Percentiles rank a stretch among this genome's conserved stretches.
These are phyloP conservation scores for Leishmania major DNA, from an alignment of 208 protist species.

Conservation along the genomic window DNA sequence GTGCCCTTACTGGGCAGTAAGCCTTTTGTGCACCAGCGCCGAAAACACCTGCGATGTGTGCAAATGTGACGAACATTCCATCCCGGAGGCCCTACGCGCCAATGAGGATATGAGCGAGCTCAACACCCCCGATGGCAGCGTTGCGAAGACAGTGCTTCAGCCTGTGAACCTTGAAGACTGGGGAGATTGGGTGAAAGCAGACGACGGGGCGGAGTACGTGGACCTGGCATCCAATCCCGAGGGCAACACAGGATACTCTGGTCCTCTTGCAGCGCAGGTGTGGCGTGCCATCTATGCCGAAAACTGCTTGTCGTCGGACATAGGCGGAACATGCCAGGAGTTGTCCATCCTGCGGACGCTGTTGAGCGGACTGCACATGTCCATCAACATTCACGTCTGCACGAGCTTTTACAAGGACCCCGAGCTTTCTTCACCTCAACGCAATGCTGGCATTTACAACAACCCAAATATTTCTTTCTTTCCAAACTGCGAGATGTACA, in stretches of 20 bases:
- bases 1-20: constrained; percentile 90
- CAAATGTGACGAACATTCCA: constrained; percentile 72
- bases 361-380: constrained; percentile 89
- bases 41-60: constrained; percentile 85
- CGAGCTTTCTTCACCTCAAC: constrained; percentile 59
- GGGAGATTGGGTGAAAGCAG: constrained; percentile 46
- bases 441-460: constrained; percentile 58
- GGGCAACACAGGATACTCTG: constrained; percentile 86
- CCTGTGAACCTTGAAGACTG: constrained; percentile 61
- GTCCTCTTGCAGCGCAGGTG: constrained; percentile 69
- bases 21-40: constrained; percentile 70
- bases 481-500: constrained; percentile 88
- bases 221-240: constrained; percentile 86
- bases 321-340: constrained; percentile 55
- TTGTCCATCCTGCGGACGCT: constrained; percentile 61
- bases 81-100: constrained; percentile 68
- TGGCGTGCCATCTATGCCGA: constrained; percentile 89
- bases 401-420: constrained; percentile 84
- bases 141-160: constrained; percentile 28
- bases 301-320: constrained; percentile 60
- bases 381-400: constrained; percentile 86
- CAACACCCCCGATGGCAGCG: constrained; percentile 33
- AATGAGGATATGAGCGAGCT: constrained; percentile 81
- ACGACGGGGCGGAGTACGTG: constrained; percentile 68
- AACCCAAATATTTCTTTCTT: constrained; percentile 83